Evolutionary conservation across 2,329 filamentous ascomycete species (phyloP), one percentile per base, ranked within the genome.

Genomic region (Sclerotinia nivalis): DNA sequence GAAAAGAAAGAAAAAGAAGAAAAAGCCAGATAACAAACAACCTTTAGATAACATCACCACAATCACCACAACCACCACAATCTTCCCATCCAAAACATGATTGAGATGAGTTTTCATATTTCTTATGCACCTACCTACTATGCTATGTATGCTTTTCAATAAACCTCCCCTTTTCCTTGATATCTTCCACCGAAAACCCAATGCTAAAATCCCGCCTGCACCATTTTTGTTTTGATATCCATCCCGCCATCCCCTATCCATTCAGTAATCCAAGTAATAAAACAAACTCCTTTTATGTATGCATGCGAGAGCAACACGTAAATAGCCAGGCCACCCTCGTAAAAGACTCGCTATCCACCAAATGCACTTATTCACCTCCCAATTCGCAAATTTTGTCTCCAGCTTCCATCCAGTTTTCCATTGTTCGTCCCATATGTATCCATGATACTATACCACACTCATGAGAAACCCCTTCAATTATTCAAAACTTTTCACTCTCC

Each of bases 201-300:
- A 49, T 49, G 47, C 7, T 49, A 49, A 49, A 22, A 49, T 49
- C 7, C 47, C 18, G 7, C 47, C 47, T 0, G 8, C 47, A n/a
- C 47, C 47, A 49, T 9, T n/a, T 49, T 49, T 49, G 47, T 7
- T 55, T 31, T 55, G 25, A 20, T 55, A 55, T 55, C 12, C 28
- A 28, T 31, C 28, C 28, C 15, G 18, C 18, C 52, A 34, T 55
- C 13, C 37, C 37, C 37, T 1, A 40, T 40, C 37, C 37, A 40
- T 40, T 13, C 37, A 25, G 18, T 20, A 49, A 20, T 49, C 18
- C 47, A 20, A 49, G 47, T n/a, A n/a, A 49, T 49, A n/a, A 25
- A 59, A 43, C 7, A 40, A 59, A 59, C 56, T 43, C 56, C 56
- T 40, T 59, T 43, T 59, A 43, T 59, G 22, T 34, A 43, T 43